Percentiles rank a stretch among this genome's conserved stretches.
phyloP scores from a whole-genome alignment of 352 stramenopile species.

The Phytophthora crassamura region DNA sequence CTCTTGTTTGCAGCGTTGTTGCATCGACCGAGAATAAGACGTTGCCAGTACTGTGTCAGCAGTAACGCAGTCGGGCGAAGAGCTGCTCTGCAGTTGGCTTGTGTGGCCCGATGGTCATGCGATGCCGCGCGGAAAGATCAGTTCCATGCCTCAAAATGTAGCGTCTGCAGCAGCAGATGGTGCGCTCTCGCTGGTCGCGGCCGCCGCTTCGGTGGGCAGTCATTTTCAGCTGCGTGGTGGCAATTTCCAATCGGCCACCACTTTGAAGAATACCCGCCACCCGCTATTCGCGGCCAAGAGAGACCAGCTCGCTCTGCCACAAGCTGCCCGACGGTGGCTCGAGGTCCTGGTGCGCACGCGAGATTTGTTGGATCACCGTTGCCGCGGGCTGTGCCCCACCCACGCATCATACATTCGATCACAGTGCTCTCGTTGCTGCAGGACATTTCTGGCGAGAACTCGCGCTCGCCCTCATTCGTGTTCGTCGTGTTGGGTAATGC shows the following conservation, averaged over 20 bases:
- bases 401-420: no score
- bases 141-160: no score
- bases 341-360: constrained; percentile 24
- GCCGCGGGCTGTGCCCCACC: neutral
- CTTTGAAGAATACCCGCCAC: no score
- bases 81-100: neutral
- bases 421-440: neutral
- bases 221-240: neutral
- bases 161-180: constrained; percentile 7
- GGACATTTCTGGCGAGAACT: constrained; percentile 16
- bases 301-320: constrained; percentile 5
- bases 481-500: constrained; percentile 27
- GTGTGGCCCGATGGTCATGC: no score
- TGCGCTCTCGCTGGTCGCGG: constrained; percentile 29
- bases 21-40: neutral
- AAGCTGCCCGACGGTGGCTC: neutral
- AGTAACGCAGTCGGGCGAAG: neutral
- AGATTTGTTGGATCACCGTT: constrained; percentile 27
- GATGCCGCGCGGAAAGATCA: no score
- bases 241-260: no score
- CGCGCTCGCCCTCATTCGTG: constrained; percentile 15
- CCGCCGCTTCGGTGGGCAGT: constrained; percentile 9
- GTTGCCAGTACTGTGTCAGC: neutral
- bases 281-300: neutral
- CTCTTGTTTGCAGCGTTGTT: no score